These are phyloP conservation scores for Amaranthus hypochondriacus DNA, from an alignment of 148 eudicot genomes.

Conservation along the genomic window DNA sequence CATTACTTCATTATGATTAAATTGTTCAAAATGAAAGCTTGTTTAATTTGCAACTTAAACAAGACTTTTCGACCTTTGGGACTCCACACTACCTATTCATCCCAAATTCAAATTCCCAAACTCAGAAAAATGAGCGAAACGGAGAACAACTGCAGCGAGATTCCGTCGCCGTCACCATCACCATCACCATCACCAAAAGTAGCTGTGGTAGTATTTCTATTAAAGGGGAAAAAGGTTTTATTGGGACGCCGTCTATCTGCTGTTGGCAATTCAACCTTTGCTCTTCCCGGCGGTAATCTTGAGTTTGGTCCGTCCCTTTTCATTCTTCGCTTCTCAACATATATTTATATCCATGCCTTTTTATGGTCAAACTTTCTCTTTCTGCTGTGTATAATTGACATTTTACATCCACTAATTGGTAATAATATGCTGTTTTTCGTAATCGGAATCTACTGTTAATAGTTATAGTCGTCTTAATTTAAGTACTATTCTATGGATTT, in stretches of 20 bases:
- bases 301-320: conserved; percentile 56
- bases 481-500: background rate
- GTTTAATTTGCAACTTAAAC: no score
- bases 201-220: conserved; percentile 65
- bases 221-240: conserved; percentile 51
- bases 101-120: background rate
- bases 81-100: background rate
- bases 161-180: background rate
- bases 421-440: no score
- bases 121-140: background rate
- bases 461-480: no score
- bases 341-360: background rate
- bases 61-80: background rate
- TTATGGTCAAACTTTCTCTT: no score
- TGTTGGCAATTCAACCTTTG: conserved; percentile 63
- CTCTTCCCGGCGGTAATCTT: conserved; percentile 88
- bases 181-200: conserved; percentile 36
- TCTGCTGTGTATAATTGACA: background rate
- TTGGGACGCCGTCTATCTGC: conserved; percentile 70
- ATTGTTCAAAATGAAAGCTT: no score
- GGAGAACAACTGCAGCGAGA: background rate
- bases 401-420: no score
- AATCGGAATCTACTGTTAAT: no score
- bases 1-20: no score
- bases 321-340: background rate